Evolutionary conservation across 2,329 filamentous ascomycete genomes (phyloP).

Genomic region (Trichoderma asperellum): DNA sequence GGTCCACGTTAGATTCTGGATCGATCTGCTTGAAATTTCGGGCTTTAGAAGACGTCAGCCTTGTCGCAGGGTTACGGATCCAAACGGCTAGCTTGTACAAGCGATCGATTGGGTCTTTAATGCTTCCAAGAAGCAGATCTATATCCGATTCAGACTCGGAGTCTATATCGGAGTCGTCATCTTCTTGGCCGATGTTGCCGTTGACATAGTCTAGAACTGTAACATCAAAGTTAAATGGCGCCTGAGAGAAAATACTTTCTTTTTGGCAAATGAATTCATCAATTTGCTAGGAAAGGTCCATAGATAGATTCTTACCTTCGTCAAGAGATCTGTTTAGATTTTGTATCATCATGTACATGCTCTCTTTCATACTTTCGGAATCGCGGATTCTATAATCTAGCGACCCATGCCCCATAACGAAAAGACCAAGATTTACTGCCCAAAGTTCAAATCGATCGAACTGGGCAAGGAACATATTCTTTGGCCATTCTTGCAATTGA

Average conservation of each 20-base stretch:
- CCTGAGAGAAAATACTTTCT: neutral
- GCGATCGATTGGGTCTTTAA: conserved; percentile 25
- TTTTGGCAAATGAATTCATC: too few relatives aligned
- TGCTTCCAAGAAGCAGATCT: conserved; percentile 6
- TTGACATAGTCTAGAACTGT: conserved; percentile 12
- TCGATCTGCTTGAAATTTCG: conserved; percentile 18
- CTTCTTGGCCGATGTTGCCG: neutral
- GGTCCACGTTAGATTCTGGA: neutral
- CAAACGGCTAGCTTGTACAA: conserved; percentile 23
- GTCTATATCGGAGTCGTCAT: conserved; percentile 6
- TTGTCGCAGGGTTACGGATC: conserved; percentile 23
- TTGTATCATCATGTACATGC: conserved; percentile 1
- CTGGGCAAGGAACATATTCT: neutral
- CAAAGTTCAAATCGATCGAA: conserved; percentile 25
- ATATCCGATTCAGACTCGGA: conserved; percentile 13
- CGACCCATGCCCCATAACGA: conserved; percentile 10
- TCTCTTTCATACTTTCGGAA: conserved; percentile 14
- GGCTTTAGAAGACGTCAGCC: conserved; percentile 14
- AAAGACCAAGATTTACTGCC: conserved; percentile 26
- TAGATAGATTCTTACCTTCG: neutral
- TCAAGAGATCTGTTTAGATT: conserved; percentile 1
- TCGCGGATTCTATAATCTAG: conserved; percentile 25
- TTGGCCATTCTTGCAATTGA: neutral
- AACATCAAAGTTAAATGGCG: neutral
- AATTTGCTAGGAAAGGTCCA: neutral